Evolutionary conservation across 2,329 filamentous ascomycete genomes (phyloP).

Genomic region (Davidsoniella eucalypti): DNA sequence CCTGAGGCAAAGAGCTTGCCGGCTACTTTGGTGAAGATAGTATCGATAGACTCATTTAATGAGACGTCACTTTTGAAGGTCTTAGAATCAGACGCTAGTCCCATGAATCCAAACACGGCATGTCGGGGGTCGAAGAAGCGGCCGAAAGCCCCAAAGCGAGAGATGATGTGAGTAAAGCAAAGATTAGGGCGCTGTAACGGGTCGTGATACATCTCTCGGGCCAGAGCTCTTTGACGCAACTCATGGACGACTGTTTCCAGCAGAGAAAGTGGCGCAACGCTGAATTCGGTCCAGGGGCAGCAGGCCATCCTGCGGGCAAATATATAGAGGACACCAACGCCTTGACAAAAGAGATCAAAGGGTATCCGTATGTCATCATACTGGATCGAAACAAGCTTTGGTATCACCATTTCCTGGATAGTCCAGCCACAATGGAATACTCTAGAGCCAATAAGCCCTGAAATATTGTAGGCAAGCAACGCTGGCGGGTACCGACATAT

Average conservation of each 20-base stretch:
- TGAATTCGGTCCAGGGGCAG: background rate
- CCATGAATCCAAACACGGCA: constrained; percentile 2
- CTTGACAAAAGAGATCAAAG: background rate
- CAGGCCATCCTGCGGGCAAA: background rate
- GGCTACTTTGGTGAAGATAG: constrained; percentile 3
- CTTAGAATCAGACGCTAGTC: constrained; percentile 1
- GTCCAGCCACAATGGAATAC: constrained; percentile 1
- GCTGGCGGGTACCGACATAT: too few species aligned
- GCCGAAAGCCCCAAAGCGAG: background rate
- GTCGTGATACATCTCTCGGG: constrained; percentile 2
- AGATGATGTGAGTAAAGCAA: background rate
- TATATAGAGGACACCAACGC: background rate
- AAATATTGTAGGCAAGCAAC: too few species aligned
- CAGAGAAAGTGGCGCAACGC: background rate
- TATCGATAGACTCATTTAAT: background rate
- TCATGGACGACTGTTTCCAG: background rate
- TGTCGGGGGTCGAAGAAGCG: background rate
- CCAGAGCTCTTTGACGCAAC: background rate
- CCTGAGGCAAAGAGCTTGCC: constrained; percentile 1
- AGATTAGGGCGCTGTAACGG: background rate
- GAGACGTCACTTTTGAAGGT: background rate
- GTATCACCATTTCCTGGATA: constrained; percentile 1
- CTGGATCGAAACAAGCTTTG: background rate
- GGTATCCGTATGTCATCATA: background rate
- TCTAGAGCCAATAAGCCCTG: too few species aligned